Evolutionary conservation across 1,139 yeast genomes (phyloP).

Genomic region (Arxiozyma slooffiae): DNA sequence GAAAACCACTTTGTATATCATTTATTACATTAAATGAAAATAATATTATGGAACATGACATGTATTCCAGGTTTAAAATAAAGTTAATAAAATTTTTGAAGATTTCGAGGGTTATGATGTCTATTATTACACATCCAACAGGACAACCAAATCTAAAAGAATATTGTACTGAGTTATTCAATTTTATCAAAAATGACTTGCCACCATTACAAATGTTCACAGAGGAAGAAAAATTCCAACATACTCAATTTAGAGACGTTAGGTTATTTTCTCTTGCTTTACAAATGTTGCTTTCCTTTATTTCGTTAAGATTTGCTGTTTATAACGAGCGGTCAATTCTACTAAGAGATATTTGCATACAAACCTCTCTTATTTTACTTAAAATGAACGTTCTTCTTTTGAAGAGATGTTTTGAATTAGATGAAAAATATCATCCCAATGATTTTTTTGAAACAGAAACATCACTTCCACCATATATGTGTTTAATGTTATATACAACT

Average conservation of each 20-base stretch:
- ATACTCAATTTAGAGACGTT: slow-evolving; percentile 9
- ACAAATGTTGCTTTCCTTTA: slow-evolving; percentile 3
- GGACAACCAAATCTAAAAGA: slow-evolving; percentile 11
- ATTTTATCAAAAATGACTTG: slow-evolving; percentile 16
- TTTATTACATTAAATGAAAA: background rate
- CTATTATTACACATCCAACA: slow-evolving; percentile 6
- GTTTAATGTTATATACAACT: background rate
- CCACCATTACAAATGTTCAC: slow-evolving; percentile 15
- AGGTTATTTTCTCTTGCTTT: slow-evolving; percentile 8
- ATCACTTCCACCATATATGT: slow-evolving; percentile 9
- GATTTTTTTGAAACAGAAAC: background rate
- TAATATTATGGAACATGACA: background rate
- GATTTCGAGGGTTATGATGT: slow-evolving; percentile 15
- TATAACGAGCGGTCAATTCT: slow-evolving; percentile 5
- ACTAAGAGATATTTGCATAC: slow-evolving; percentile 6
- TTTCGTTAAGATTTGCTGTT: slow-evolving; percentile 8
- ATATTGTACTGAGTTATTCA: slow-evolving; percentile 8
- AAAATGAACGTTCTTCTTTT: slow-evolving; percentile 4
- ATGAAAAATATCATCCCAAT: slow-evolving; percentile 6
- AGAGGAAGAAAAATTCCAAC: slow-evolving; percentile 6
- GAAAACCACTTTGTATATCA: slow-evolving; percentile 18
- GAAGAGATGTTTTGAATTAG: slow-evolving; percentile 5
- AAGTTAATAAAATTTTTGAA: slow-evolving; percentile 12
- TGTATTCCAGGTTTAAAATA: slow-evolving; percentile 8
- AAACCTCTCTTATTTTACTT: slow-evolving; percentile 8